phyloP scores from a whole-genome alignment of 768 basidiomycete genomes.

The Roridomyces roridus region DNA sequence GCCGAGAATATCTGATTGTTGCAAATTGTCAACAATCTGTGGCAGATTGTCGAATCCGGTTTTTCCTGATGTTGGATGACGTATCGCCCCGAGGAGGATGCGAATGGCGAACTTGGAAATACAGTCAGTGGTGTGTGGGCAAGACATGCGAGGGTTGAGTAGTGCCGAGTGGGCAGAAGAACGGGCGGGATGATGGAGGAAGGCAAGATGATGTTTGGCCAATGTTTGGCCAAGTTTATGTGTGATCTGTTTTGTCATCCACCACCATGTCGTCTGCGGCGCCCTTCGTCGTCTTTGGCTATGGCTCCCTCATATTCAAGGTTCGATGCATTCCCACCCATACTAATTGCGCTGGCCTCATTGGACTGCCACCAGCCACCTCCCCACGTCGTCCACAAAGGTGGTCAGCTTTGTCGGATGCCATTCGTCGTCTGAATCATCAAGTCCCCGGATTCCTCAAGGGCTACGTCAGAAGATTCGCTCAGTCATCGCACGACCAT shows the following conservation, averaged over 20 bases:
- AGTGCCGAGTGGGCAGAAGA: too few species aligned
- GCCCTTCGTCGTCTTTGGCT: slow-evolving; percentile 85
- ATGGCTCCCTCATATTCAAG: slow-evolving; percentile 94
- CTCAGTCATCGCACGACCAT: slow-evolving; percentile 92
- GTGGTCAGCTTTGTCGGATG: slow-evolving; percentile 41
- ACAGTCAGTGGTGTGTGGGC: too few species aligned
- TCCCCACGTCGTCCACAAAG: slow-evolving; percentile 74
- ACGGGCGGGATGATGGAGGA: too few species aligned
- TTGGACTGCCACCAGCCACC: slow-evolving; percentile 62
- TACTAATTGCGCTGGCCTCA: not conserved
- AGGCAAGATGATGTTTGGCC: not conserved
- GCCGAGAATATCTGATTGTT: too few species aligned
- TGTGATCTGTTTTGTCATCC: slow-evolving; percentile 2
- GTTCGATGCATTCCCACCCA: slow-evolving; percentile 38
- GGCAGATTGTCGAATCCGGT: too few species aligned
- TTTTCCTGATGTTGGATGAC: too few species aligned
- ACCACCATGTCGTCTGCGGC: not conserved
- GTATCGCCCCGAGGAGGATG: too few species aligned
- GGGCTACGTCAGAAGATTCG: slow-evolving; percentile 89
- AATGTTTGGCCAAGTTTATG: not conserved
- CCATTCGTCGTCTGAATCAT: not conserved
- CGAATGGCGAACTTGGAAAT: too few species aligned
- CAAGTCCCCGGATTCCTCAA: slow-evolving; percentile 82
- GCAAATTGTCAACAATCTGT: too few species aligned
- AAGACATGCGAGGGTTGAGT: too few species aligned